These are phyloP conservation scores for Vitellaria paradoxa DNA, from an alignment of 179 eudicot genomes.

Conservation along the genomic window DNA sequence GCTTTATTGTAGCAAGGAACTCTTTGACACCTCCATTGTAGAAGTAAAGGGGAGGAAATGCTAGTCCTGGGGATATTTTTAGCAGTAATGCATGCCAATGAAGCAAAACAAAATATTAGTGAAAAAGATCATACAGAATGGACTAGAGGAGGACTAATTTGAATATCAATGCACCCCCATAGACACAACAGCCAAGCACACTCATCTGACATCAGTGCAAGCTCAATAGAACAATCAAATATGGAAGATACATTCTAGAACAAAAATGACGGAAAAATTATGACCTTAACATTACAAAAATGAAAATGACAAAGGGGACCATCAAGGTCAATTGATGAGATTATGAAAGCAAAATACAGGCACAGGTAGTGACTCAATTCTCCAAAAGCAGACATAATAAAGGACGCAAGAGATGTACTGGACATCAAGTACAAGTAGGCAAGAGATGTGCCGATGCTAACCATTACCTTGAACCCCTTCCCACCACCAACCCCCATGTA, in stretches of 20 bases:
- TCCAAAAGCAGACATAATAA: not conserved
- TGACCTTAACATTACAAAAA: not conserved
- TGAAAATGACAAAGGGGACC: not conserved
- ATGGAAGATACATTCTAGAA: not conserved
- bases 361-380: not conserved
- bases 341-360: not conserved
- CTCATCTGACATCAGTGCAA: not conserved
- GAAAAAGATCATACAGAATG: not conserved
- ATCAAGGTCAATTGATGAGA: not conserved
- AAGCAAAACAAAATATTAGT: not conserved
- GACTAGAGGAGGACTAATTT: not conserved
- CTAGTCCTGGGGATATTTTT: conserved; percentile 59
- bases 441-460: not conserved
- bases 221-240: not conserved
- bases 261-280: not conserved
- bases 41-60: conserved; percentile 93
- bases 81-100: not conserved
- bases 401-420: not conserved
- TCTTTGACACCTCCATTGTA: conserved; percentile 94
- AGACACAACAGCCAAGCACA: not conserved
- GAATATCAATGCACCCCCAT: not conserved
- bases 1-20: conserved; percentile 84
- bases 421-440: not conserved
- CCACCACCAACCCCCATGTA: too few relatives aligned
- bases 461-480: not conserved